phyloP scores from a whole-genome alignment of 2,329 filamentous ascomycete species.

The Hortaea werneckii region DNA sequence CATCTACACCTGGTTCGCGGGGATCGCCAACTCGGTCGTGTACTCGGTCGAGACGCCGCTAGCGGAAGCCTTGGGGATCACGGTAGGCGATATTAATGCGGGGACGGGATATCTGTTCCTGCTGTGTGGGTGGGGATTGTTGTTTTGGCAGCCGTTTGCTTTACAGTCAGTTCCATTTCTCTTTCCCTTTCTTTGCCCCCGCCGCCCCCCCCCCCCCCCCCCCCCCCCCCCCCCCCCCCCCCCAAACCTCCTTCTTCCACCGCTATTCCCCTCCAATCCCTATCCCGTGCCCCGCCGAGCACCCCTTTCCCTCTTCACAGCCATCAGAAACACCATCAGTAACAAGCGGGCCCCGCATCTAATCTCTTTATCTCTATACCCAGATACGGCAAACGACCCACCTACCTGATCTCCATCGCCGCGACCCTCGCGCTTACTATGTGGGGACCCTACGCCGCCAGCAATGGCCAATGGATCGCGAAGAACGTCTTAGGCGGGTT shows the following conservation, averaged over 20 bases:
- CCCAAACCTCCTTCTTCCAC: too few relatives aligned
- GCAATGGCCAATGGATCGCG: constrained; percentile 38
- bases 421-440: constrained; percentile 32
- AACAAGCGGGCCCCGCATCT: too few relatives aligned
- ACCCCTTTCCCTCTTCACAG: too few relatives aligned
- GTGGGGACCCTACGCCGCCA: constrained; percentile 36
- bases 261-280: too few relatives aligned
- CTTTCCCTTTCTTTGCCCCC: too few relatives aligned
- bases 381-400: constrained; percentile 43
- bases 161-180: too few relatives aligned
- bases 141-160: constrained; percentile 45
- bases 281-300: too few relatives aligned
- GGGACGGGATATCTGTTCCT: constrained; percentile 34
- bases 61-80: constrained; percentile 37
- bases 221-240: too few relatives aligned
- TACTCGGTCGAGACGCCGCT: constrained; percentile 43
- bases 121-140: constrained; percentile 30
- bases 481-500: constrained; percentile 40
- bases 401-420: constrained; percentile 36
- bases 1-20: constrained; percentile 40
- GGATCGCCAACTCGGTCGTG: constrained; percentile 40
- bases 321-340: too few relatives aligned
- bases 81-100: constrained; percentile 35
- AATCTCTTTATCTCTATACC: too few relatives aligned
- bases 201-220: too few relatives aligned